Conservation (phyloP, 2,329 filamentous ascomycete genomes). For the Mariannaea sp. region DNA sequence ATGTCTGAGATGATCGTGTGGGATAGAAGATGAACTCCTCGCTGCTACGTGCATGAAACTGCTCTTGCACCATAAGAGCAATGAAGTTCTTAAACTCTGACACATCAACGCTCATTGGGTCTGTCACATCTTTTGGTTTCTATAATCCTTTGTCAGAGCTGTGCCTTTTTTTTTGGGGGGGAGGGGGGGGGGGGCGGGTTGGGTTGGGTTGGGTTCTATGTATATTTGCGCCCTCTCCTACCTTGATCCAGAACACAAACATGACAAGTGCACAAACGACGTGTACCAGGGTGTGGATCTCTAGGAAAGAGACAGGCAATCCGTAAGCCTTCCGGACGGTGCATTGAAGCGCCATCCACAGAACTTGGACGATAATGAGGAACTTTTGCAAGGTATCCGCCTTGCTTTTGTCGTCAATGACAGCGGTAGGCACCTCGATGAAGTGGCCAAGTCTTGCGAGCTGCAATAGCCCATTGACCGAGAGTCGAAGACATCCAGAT, state of each 20-base stretch:
- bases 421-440: constrained; percentile 8
- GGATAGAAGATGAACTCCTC: constrained; percentile 17
- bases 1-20: neutral
- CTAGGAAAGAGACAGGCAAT: constrained; percentile 45
- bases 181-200: neutral
- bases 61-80: constrained; percentile 13
- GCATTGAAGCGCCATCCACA: constrained; percentile 46
- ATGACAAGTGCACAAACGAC: constrained; percentile 28
- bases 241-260: constrained; percentile 30
- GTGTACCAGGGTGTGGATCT: constrained; percentile 38
- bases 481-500: constrained; percentile 6
- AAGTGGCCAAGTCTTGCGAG: constrained; percentile 21
- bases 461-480: constrained; percentile 9
- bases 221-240: neutral
- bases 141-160: too few relatives aligned
- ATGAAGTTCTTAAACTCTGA: constrained; percentile 8
- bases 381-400: constrained; percentile 42
- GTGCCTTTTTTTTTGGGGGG: too few relatives aligned
- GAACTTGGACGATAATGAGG: constrained; percentile 44
- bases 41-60: constrained; percentile 18
- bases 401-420: constrained; percentile 46
- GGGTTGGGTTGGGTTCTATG: neutral
- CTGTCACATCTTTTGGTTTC: constrained; percentile 27
- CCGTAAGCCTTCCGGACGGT: constrained; percentile 39
- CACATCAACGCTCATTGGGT: constrained; percentile 6